phyloP scores from a whole-genome alignment of 2,329 filamentous ascomycete genomes.

The Blastomyces silverae region DNA sequence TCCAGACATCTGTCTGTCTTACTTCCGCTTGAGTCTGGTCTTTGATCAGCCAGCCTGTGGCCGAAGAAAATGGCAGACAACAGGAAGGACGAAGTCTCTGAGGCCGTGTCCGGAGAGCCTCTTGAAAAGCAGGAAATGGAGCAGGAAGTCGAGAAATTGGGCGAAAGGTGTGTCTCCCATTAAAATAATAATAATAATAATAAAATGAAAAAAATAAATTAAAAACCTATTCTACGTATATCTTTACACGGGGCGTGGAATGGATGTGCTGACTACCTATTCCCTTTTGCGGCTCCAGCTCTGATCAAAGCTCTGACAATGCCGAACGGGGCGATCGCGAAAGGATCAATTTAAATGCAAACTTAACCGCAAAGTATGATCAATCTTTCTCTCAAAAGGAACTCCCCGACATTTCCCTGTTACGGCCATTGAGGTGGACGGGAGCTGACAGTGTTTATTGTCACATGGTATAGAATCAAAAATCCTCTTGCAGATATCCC shows the following conservation, averaged over 20 bases:
- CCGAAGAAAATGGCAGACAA: conserved; percentile 4
- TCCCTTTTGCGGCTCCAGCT: not conserved
- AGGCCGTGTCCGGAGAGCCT: not conserved
- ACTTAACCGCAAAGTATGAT: conserved; percentile 28
- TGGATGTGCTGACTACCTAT: conserved; percentile 6
- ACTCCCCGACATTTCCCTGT: not conserved
- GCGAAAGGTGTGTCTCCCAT: conserved; percentile 9
- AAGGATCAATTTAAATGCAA: conserved; percentile 27
- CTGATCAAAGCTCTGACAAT: conserved; percentile 16
- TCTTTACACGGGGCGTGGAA: not conserved
- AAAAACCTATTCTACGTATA: not conserved
- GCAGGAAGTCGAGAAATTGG: not conserved
- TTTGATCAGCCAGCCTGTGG: conserved; percentile 4
- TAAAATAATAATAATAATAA: not conserved
- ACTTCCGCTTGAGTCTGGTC: not conserved
- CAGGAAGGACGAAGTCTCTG: not conserved
- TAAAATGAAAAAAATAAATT: too few species aligned
- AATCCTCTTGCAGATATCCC: conserved; percentile 42
- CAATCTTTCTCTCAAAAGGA: not conserved
- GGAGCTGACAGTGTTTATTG: not conserved
- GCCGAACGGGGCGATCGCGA: conserved; percentile 26
- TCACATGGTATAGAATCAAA: conserved; percentile 36
- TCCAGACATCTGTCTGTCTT: not conserved
- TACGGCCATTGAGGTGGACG: not conserved
- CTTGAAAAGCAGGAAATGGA: not conserved